These are phyloP conservation scores for Salvia splendens DNA, from an alignment of 257 asterid species.

Conservation along the genomic window DNA sequence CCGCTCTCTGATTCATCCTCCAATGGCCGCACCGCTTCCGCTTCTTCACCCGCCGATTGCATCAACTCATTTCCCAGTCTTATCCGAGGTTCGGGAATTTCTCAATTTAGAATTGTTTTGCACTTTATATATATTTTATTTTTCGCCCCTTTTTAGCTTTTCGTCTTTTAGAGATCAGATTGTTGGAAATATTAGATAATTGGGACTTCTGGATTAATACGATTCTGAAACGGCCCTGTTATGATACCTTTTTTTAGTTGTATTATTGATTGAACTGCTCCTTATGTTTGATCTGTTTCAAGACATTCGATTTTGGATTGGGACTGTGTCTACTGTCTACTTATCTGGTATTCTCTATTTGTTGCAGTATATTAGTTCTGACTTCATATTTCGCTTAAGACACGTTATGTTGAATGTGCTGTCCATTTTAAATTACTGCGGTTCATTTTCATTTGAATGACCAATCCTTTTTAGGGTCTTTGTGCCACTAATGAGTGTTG, in stretches of 20 bases:
- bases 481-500: background rate
- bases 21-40: constrained; percentile 35
- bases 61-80: constrained; percentile 41
- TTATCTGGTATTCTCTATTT: background rate
- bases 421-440: background rate
- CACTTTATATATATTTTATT: background rate
- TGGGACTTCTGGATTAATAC: background rate
- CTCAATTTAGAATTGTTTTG: background rate
- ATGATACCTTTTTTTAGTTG: background rate
- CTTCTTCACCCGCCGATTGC: constrained; percentile 32
- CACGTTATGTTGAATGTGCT: background rate
- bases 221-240: constrained; percentile 13
- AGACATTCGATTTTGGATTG: background rate
- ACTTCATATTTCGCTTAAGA: constrained; percentile 11
- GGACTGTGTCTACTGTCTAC: background rate
- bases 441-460: background rate
- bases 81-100: constrained; percentile 52
- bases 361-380: background rate
- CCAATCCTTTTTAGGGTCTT: constrained; percentile 9
- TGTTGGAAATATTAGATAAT: constrained; percentile 1
- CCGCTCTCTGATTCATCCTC: constrained; percentile 44
- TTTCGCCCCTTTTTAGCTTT: constrained; percentile 7
- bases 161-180: background rate
- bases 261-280: constrained; percentile 17
- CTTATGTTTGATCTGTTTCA: background rate